phyloP scores from a whole-genome alignment of 768 basidiomycete species.

The Boletus fagicola region DNA sequence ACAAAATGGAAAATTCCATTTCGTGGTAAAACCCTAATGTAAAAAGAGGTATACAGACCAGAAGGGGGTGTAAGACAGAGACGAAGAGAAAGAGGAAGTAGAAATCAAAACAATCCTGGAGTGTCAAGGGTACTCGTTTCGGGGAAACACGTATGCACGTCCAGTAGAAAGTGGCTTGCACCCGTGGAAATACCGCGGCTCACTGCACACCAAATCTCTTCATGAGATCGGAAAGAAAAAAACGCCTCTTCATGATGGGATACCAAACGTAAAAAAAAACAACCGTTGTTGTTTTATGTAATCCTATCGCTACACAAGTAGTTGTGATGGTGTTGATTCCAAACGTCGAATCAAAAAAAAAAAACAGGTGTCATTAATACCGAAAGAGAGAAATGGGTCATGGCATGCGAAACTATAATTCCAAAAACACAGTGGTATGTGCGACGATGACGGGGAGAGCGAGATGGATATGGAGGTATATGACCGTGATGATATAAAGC shows the following conservation, averaged over 20 bases:
- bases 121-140: too few relatives aligned
- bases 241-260: background rate
- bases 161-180: too few relatives aligned
- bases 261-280: background rate
- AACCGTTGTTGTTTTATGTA: background rate
- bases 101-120: too few relatives aligned
- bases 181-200: too few relatives aligned
- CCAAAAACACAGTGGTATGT: conserved; percentile 6
- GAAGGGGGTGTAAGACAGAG: too few relatives aligned
- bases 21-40: too few relatives aligned
- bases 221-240: background rate
- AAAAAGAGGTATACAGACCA: too few relatives aligned
- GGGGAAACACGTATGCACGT: too few relatives aligned
- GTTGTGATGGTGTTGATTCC: conserved; percentile 1
- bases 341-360: background rate
- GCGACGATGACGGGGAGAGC: background rate
- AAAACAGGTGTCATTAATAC: conserved; percentile 3
- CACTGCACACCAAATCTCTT: too few relatives aligned
- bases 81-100: too few relatives aligned
- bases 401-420: conserved; percentile 12
- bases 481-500: conserved; percentile 6
- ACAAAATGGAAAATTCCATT: too few relatives aligned
- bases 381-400: background rate
- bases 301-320: conserved; percentile 21
- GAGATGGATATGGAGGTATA: conserved; percentile 3